Evolutionary conservation across 169 alveolate species (phyloP).

Genomic region (Cryptosporidium andersoni): DNA sequence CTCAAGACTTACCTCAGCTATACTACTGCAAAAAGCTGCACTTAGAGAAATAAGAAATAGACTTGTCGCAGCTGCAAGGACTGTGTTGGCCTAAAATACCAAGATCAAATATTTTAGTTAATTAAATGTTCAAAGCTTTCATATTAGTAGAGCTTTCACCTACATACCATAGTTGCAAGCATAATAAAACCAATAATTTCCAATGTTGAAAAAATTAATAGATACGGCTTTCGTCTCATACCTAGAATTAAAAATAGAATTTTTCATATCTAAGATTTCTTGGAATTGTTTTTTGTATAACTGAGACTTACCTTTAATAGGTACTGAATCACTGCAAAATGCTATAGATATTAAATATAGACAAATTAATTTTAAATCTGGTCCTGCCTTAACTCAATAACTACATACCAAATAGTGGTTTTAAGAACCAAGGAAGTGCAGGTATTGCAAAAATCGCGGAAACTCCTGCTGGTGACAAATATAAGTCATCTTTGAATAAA

Average conservation of each 20-base stretch:
- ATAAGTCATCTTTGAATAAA: conserved; percentile 85
- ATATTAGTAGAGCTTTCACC: not conserved
- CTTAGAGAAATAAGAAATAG: conserved; percentile 75
- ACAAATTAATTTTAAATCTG: not conserved
- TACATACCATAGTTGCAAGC: conserved; percentile 75
- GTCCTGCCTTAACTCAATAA: not conserved
- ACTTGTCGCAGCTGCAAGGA: conserved; percentile 71
- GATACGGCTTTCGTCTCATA: conserved; percentile 84
- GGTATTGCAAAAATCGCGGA: conserved; percentile 84
- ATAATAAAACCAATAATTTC: conserved; percentile 81
- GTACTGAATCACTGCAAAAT: conserved; percentile 79
- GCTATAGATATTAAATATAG: conserved; percentile 70
- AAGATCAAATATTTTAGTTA: not conserved
- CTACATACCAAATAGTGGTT: conserved; percentile 46
- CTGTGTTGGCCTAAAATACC: conserved; percentile 68
- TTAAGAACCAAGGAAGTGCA: conserved; percentile 86
- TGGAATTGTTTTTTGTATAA: not conserved
- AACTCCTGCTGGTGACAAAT: conserved; percentile 76
- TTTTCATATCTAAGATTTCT: not conserved
- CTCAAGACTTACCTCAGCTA: conserved; percentile 82
- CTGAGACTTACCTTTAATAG: conserved; percentile 71
- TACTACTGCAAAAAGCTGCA: conserved; percentile 87
- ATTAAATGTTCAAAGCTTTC: not conserved
- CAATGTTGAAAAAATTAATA: conserved; percentile 80
- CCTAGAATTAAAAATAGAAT: conserved; percentile 54